Conservation (phyloP, 2,329 filamentous ascomycete species). For the Chalaropsis thielavioides region DNA sequence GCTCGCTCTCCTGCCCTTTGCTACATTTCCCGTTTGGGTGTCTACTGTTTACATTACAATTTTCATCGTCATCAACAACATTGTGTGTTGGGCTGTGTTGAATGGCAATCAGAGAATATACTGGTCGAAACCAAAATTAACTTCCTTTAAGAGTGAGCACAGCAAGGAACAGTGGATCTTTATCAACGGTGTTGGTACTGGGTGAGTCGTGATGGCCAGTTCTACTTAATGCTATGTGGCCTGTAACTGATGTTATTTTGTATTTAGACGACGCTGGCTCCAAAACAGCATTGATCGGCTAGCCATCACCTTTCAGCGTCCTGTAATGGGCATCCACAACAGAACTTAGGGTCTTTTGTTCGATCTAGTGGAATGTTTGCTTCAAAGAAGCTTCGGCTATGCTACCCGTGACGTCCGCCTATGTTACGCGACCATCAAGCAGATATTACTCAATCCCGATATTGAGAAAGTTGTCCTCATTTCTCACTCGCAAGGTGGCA, state of each 20-base stretch:
- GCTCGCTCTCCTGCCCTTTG: conserved; percentile 36
- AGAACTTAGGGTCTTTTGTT: conserved; percentile 59
- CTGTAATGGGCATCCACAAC: conserved; percentile 61
- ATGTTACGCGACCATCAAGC: conserved; percentile 48
- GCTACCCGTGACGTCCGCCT: conserved; percentile 52
- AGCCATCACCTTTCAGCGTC: conserved; percentile 56
- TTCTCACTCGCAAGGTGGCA: conserved; percentile 63
- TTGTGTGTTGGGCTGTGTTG: conserved; percentile 34
- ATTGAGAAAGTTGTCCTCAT: conserved; percentile 59
- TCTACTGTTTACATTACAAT: conserved; percentile 27
- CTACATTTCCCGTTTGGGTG: conserved; percentile 37
- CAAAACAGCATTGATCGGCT: conserved; percentile 57
- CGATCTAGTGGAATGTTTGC: conserved; percentile 61
- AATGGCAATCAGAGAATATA: conserved; percentile 39
- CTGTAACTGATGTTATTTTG: conserved; percentile 17
- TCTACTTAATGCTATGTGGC: not conserved
- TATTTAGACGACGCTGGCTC: conserved; percentile 45
- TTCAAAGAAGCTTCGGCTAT: conserved; percentile 62
- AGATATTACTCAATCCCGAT: conserved; percentile 44
- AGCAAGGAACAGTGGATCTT: conserved; percentile 64
- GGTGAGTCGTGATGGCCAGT: conserved; percentile 29
- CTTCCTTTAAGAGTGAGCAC: conserved; percentile 35
- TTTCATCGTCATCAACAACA: conserved; percentile 37
- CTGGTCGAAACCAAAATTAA: conserved; percentile 38
- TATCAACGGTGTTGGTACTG: conserved; percentile 55